These are phyloP conservation scores for Wickerhamomyces kurtzmanii DNA, from an alignment of 805 yeast genomes.

Conservation along the genomic window DNA sequence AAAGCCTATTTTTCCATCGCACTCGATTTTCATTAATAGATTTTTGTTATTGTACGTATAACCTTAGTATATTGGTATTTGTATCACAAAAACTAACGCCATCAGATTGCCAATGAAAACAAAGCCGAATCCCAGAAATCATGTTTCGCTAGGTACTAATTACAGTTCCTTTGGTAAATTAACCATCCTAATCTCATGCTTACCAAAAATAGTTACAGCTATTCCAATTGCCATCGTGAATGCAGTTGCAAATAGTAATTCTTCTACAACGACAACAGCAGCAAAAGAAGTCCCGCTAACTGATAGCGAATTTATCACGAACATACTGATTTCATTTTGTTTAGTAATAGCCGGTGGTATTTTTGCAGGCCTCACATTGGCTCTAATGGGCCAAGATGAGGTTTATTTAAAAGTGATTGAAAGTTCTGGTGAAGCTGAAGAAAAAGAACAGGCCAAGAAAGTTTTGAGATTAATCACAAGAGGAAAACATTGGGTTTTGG, in stretches of 20 bases:
- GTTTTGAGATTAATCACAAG: conserved; percentile 64
- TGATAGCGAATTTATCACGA: conserved; percentile 32
- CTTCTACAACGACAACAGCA: not conserved
- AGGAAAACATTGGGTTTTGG: conserved; percentile 96
- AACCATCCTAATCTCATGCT: no score
- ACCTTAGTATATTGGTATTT: no score
- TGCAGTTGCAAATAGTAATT: not conserved
- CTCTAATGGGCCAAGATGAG: conserved; percentile 97
- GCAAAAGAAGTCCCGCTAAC: not conserved
- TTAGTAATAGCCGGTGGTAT: conserved; percentile 76
- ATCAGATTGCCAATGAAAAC: no score
- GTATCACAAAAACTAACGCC: no score
- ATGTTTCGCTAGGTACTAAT: no score
- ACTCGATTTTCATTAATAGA: no score
- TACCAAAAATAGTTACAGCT: no score
- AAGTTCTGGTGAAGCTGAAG: conserved; percentile 69
- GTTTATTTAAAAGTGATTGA: conserved; percentile 86
- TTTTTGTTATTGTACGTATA: no score
- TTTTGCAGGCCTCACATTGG: conserved; percentile 92
- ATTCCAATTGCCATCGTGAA: conserved; percentile 2
- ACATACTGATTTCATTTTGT: conserved; percentile 41
- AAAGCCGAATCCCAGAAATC: no score
- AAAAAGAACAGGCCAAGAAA: conserved; percentile 56
- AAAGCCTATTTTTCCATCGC: no score
- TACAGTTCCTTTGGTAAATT: no score